These are phyloP conservation scores for Venturia carpophila DNA, from an alignment of 2,329 filamentous ascomycete species.

Conservation along the genomic window DNA sequence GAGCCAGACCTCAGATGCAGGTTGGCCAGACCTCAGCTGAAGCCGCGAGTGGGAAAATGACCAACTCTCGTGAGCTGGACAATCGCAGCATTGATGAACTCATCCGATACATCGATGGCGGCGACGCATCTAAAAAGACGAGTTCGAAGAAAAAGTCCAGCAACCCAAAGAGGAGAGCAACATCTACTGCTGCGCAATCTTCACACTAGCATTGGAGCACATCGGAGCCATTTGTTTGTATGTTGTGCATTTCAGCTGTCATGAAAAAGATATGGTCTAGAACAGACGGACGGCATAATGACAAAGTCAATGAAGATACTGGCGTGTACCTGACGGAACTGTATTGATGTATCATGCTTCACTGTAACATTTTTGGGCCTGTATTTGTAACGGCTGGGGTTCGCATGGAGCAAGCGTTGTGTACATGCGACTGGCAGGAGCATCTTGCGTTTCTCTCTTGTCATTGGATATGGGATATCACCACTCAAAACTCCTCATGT, in stretches of 20 bases:
- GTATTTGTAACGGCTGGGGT: background rate
- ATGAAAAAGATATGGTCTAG: background rate
- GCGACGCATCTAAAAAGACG: constrained; percentile 29
- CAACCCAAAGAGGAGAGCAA: constrained; percentile 15
- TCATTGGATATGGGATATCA: constrained; percentile 5
- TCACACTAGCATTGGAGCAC: background rate
- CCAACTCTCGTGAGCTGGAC: constrained; percentile 48
- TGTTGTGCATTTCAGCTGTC: background rate
- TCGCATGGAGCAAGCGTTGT: background rate
- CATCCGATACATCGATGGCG: constrained; percentile 87
- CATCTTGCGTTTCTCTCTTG: constrained; percentile 5
- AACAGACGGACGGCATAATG: background rate
- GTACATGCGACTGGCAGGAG: background rate
- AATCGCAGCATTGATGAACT: constrained; percentile 86
- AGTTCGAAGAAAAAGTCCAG: constrained; percentile 10
- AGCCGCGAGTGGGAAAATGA: constrained; percentile 31
- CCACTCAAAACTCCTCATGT: background rate
- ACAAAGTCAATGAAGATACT: background rate
- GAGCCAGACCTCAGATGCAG: constrained; percentile 32
- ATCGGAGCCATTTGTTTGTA: constrained; percentile 5
- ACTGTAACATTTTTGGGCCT: background rate
- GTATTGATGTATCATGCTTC: background rate
- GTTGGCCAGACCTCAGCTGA: constrained; percentile 17
- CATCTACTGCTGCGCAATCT: background rate
- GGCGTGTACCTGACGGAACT: background rate